Evolutionary conservation across 768 basidiomycete species (phyloP).

Genomic region (Filobasidium wieringae): DNA sequence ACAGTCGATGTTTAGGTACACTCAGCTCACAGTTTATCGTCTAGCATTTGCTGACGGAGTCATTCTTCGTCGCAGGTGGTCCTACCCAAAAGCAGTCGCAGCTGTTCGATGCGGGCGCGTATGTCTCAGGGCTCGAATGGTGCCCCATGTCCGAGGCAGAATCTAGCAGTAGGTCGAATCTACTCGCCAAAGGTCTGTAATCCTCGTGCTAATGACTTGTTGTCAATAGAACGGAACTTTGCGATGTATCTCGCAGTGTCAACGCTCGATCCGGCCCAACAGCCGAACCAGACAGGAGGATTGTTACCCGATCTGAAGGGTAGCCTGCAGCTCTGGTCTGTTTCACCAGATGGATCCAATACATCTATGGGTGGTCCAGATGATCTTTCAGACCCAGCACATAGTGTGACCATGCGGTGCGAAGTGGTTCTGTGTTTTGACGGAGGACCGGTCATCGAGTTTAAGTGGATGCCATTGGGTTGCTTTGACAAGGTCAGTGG

Average conservation of each 20-base stretch:
- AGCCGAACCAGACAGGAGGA: constrained; percentile 27
- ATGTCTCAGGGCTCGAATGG: constrained; percentile 89
- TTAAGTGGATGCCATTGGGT: constrained; percentile 90
- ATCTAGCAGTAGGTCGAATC: constrained; percentile 16
- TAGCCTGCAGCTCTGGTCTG: constrained; percentile 79
- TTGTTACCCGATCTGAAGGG: constrained; percentile 30
- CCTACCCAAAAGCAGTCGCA: constrained; percentile 40
- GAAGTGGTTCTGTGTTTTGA: constrained; percentile 78
- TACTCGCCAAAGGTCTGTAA: background rate
- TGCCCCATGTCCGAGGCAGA: constrained; percentile 56
- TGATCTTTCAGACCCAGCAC: constrained; percentile 15
- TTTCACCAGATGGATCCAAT: constrained; percentile 30
- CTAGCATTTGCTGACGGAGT: background rate
- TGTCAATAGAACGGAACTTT: constrained; percentile 33
- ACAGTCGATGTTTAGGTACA: constrained; percentile 11
- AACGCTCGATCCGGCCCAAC: constrained; percentile 51
- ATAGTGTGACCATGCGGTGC: constrained; percentile 52
- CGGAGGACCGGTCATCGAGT: constrained; percentile 61
- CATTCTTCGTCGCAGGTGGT: background rate
- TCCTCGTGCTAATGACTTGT: background rate
- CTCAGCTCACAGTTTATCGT: constrained; percentile 7
- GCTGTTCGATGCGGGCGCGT: constrained; percentile 75
- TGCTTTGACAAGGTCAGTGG: constrained; percentile 51
- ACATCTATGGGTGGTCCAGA: background rate
- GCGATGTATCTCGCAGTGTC: constrained; percentile 78